Evolutionary conservation across 73 alveolate genomes (phyloP).

Genomic region (Durusdinium trenchii): DNA sequence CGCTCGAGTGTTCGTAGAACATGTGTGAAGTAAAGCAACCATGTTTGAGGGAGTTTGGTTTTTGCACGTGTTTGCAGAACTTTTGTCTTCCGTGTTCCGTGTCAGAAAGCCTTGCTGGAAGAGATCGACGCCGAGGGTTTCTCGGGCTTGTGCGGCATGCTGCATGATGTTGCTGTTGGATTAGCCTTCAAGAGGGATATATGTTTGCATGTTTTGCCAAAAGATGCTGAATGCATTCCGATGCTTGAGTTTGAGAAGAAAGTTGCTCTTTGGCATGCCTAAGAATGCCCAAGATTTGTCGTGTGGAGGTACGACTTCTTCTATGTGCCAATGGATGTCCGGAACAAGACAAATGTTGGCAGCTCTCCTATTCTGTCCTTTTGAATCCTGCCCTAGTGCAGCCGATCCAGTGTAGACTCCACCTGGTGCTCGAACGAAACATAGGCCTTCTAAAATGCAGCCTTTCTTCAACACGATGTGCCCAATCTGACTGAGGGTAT

Average conservation of each 20-base stretch:
- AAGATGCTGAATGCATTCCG: background rate
- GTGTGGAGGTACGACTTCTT: slow-evolving; percentile 52
- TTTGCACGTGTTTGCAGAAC: background rate
- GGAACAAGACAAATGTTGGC: slow-evolving; percentile 77
- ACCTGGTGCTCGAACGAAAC: background rate
- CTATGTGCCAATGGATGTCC: slow-evolving; percentile 78
- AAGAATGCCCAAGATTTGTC: too few species aligned
- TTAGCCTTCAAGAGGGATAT: background rate
- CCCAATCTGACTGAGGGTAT: background rate
- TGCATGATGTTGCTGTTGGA: background rate
- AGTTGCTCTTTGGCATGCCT: background rate
- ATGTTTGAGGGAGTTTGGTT: background rate
- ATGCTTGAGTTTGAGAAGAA: background rate
- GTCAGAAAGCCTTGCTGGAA: slow-evolving; percentile 53
- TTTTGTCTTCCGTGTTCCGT: background rate
- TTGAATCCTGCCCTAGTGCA: background rate
- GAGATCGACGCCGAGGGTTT: slow-evolving; percentile 82
- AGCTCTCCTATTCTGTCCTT: background rate
- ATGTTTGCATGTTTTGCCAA: background rate
- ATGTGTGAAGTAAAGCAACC: background rate
- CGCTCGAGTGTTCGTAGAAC: background rate
- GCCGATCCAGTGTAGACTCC: background rate
- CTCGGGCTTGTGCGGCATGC: background rate
- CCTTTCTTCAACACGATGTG: background rate
- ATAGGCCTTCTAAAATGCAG: background rate